Conservation (phyloP, 1,139 yeast species). For the Candida albicans region DNA sequence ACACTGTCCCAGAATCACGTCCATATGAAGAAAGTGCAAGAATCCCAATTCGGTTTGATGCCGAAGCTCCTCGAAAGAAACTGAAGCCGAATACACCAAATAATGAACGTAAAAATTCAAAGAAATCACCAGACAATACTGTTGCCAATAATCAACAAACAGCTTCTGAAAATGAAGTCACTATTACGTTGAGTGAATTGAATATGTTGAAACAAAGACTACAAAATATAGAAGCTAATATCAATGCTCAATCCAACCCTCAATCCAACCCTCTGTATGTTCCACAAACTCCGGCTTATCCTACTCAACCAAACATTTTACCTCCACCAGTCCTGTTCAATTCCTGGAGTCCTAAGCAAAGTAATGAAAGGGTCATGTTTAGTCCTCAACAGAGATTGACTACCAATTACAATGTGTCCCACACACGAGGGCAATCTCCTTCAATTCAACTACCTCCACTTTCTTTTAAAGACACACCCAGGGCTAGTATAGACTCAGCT, state of each 20-base stretch:
- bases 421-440: slow-evolving; percentile 11
- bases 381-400: slow-evolving; percentile 7
- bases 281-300: slow-evolving; percentile 2
- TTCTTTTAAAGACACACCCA: slow-evolving; percentile 3
- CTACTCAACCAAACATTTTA: slow-evolving; percentile 1
- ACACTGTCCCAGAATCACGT: slow-evolving; percentile 2
- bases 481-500: not conserved
- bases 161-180: slow-evolving; percentile 12
- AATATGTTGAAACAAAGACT: slow-evolving; percentile 27
- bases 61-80: not conserved
- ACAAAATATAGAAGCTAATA: slow-evolving; percentile 21
- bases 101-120: not conserved
- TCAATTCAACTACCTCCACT: slow-evolving; percentile 17
- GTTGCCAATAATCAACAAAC: not conserved
- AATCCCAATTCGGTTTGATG: slow-evolving; percentile 21
- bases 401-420: slow-evolving; percentile 11
- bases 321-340: slow-evolving; percentile 8
- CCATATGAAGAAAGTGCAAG: slow-evolving; percentile 30
- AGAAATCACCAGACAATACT: not conserved
- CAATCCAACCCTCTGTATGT: not conserved
- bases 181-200: slow-evolving; percentile 23
- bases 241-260: not conserved
- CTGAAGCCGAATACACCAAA: slow-evolving; percentile 1
- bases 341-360: slow-evolving; percentile 3
- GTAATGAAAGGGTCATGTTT: not conserved